A percentile compares a stretch with the other conserved stretches of the same genome.
phyloP scores from a whole-genome alignment of 2,329 filamentous ascomycete species.

The Colletotrichum costaricense region DNA sequence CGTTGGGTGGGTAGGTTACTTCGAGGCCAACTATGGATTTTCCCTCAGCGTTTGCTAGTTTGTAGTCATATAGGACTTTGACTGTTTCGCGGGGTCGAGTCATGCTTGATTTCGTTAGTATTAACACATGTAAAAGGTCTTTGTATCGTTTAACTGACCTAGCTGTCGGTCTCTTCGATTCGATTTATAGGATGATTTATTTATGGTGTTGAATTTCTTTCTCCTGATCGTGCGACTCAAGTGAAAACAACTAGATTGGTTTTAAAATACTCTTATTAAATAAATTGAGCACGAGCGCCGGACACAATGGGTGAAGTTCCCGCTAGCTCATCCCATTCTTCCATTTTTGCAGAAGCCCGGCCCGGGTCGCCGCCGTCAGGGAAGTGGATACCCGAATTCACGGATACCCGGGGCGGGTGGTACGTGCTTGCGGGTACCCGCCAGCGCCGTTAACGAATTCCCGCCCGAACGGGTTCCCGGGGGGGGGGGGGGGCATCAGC shows the following conservation, averaged over 20 bases:
- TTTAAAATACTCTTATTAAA: rapidly evolving
- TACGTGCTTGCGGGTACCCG: not conserved
- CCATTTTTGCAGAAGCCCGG: not conserved
- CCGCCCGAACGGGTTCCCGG: not conserved
- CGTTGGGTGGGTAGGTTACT: constrained; percentile 48
- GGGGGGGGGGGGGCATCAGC: too few relatives aligned
- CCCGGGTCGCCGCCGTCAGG: not conserved
- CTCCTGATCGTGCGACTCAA: not conserved
- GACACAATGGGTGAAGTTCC: too few relatives aligned
- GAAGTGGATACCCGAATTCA: not conserved
- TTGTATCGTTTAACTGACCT: not conserved
- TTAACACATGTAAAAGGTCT: not conserved
- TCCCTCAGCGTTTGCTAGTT: constrained; percentile 51
- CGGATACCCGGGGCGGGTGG: not conserved
- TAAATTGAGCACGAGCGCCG: not conserved
- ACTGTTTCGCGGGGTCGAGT: constrained; percentile 17
- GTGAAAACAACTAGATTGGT: not conserved
- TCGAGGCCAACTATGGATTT: constrained; percentile 53
- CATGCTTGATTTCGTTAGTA: not conserved
- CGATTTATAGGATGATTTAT: not conserved
- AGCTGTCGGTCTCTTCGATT: not conserved
- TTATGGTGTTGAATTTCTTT: rapidly evolving
- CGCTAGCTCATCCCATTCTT: too few relatives aligned
- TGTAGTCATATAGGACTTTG: constrained; percentile 40
- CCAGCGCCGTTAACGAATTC: not conserved